These are phyloP conservation scores for Lentinula detonsa DNA, from an alignment of 768 basidiomycete genomes.

Conservation along the genomic window DNA sequence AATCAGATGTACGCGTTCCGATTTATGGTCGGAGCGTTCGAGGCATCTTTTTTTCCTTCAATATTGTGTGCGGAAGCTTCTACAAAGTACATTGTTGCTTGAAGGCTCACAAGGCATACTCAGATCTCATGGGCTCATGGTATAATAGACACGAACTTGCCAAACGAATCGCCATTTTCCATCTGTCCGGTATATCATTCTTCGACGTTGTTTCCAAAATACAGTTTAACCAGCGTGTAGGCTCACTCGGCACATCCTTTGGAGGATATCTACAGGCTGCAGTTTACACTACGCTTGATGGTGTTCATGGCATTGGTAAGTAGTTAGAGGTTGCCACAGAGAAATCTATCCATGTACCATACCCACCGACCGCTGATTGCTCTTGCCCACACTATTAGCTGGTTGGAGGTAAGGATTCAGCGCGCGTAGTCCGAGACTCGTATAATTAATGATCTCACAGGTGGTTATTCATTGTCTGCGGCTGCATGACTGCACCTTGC, in stretches of 20 bases:
- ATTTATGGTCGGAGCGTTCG: conserved; percentile 18
- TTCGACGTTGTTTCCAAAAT: too few relatives aligned
- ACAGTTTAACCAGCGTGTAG: not conserved
- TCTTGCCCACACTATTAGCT: not conserved
- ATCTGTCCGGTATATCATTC: conserved; percentile 11
- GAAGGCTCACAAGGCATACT: not conserved
- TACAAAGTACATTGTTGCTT: too few relatives aligned
- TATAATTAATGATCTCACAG: not conserved
- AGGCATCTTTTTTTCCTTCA: conserved; percentile 18
- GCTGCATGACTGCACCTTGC: conserved; percentile 20
- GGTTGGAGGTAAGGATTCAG: conserved; percentile 15
- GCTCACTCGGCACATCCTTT: conserved; percentile 18
- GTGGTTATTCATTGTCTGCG: conserved; percentile 20
- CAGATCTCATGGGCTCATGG: conserved; percentile 19
- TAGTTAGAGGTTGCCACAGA: not conserved
- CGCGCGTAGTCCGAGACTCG: not conserved
- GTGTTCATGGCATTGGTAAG: conserved; percentile 13
- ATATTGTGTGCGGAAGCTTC: not conserved
- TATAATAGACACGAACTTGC: conserved; percentile 19
- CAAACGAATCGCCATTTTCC: conserved; percentile 19
- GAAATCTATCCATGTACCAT: not conserved
- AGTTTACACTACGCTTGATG: conserved; percentile 17
- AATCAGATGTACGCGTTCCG: conserved; percentile 20
- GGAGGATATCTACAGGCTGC: conserved; percentile 20
- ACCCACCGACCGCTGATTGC: too few relatives aligned